Evolutionary conservation across 1,284 basidiomycete species (phyloP).

Genomic region (Gomphus bonarii): DNA sequence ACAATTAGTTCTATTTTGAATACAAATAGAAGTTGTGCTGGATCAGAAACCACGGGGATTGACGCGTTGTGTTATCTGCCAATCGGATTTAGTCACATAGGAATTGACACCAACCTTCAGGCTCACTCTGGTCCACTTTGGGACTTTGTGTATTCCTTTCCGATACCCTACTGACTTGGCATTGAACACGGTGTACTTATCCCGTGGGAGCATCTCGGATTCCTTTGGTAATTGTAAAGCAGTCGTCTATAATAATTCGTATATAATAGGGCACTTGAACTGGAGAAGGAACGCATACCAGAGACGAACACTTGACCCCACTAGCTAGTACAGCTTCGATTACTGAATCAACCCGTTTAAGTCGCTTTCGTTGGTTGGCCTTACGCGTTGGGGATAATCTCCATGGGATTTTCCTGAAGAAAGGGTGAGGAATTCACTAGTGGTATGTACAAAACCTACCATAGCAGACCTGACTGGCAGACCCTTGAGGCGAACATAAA

Average conservation of each 20-base stretch:
- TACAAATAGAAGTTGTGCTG: background rate
- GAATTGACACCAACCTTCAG: background rate
- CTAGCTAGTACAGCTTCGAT: slow-evolving; percentile 80
- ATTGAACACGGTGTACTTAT: slow-evolving; percentile 94
- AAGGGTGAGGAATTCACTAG: background rate
- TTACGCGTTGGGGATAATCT: slow-evolving; percentile 86
- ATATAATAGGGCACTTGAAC: background rate
- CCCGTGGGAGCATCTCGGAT: slow-evolving; percentile 75
- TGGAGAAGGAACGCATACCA: slow-evolving; percentile 39
- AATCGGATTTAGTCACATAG: slow-evolving; percentile 6
- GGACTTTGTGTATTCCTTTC: slow-evolving; percentile 94
- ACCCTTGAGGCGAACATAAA: slow-evolving; percentile 65
- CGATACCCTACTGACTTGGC: slow-evolving; percentile 66
- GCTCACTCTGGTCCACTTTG: slow-evolving; percentile 86
- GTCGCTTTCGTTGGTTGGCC: slow-evolving; percentile 77
- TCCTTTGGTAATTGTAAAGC: slow-evolving; percentile 80
- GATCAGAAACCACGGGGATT: slow-evolving; percentile 85
- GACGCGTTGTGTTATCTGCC: slow-evolving; percentile 67
- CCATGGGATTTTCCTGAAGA: slow-evolving; percentile 87
- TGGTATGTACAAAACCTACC: slow-evolving; percentile 34
- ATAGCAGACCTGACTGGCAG: slow-evolving; percentile 65
- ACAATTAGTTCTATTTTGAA: slow-evolving; percentile 63
- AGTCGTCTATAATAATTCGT: slow-evolving; percentile 31
- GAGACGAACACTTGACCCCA: slow-evolving; percentile 65
- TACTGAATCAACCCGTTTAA: slow-evolving; percentile 89